Base-by-base conservation (phyloP, 495 filamentous ascomycete species). In the Lepidopterella palustris region DNA sequence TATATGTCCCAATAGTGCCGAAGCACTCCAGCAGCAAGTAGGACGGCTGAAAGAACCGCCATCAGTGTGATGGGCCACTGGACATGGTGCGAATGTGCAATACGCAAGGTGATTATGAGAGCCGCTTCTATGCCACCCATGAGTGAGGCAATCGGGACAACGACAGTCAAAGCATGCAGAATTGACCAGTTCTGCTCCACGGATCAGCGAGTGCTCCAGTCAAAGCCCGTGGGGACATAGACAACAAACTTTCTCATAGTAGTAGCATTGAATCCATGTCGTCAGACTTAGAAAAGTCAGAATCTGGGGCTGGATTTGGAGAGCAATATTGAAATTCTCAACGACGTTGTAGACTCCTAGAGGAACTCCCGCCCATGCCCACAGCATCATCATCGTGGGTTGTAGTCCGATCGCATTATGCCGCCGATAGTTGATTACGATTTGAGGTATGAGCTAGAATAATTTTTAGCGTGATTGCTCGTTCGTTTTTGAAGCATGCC, bases 301-400 rank as follows among this genome's bases (percentile, higher is more conserved):
- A 13, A 86, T 79, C 65, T 86, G 82, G 15, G 84, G 80, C 72
- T 87, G 83, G 13, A 86, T 72, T 53, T 74, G 68, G 0, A 86
- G 69, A 2, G 84, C 82, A 1, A 85, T 65, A 63, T 85, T 86
- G 72, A 84, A 84, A 11, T 80, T 68, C 55, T 77, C 69, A 3
- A 82, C 77, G 47, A 86, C 82, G 61, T 86, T 86, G 67, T 85
- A 86, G 4, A 84, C 82, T 2, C 84, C 84, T 0, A 87, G 77
- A 8, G 84, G 81, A 5, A 86, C 78, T 0, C 84, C 83, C 1
- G 84, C 83, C 35, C 72, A 76, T 4, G 84, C 84, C 84, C 84
- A 87, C 18, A 84, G 71, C 18, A 86, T 73, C 83, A 86, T 85
- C 83, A 87, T 86, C 4, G 81, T 79, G 0, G 76, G 74, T 53